These are phyloP conservation scores for Lyophyllum shimeji DNA, from an alignment of 768 basidiomycete genomes.

Conservation along the genomic window DNA sequence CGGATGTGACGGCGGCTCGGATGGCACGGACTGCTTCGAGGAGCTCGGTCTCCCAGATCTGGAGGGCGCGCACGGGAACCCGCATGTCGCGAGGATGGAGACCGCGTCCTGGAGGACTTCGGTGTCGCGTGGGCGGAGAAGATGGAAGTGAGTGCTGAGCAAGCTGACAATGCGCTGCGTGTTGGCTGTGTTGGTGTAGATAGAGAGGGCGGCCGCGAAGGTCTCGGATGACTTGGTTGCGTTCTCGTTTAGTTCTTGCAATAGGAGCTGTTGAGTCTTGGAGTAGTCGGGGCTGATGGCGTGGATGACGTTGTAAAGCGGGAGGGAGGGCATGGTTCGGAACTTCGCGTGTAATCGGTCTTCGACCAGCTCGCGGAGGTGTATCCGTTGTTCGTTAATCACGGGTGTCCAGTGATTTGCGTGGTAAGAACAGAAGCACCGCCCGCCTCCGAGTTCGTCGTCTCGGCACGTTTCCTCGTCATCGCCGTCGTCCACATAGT, in stretches of 20 bases:
- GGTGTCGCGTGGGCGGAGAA: slow-evolving; percentile 63
- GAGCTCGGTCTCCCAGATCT: slow-evolving; percentile 54
- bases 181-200: slow-evolving; percentile 40
- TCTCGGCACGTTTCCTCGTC: slow-evolving; percentile 24
- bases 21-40: slow-evolving; percentile 43
- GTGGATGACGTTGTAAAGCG: slow-evolving; percentile 44
- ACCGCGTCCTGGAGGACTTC: slow-evolving; percentile 45
- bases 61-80: slow-evolving; percentile 31
- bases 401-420: slow-evolving; percentile 52
- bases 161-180: slow-evolving; percentile 35
- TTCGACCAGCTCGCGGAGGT: slow-evolving; percentile 45
- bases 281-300: slow-evolving; percentile 34
- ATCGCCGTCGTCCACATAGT: slow-evolving; percentile 21
- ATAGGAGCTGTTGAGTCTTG: slow-evolving; percentile 32
- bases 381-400: slow-evolving; percentile 37
- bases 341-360: slow-evolving; percentile 47
- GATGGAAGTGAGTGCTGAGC: slow-evolving; percentile 46
- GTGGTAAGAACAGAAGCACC: slow-evolving; percentile 34
- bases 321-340: slow-evolving; percentile 44
- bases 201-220: slow-evolving; percentile 54
- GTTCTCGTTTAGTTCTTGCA: slow-evolving; percentile 32
- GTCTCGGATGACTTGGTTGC: slow-evolving; percentile 53
- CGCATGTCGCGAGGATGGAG: slow-evolving; percentile 30
- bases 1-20: slow-evolving; percentile 38
- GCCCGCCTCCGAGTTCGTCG: slow-evolving; percentile 31